Base-by-base conservation (phyloP, 2,329 filamentous ascomycete species). In the Claviceps purpurea region DNA sequence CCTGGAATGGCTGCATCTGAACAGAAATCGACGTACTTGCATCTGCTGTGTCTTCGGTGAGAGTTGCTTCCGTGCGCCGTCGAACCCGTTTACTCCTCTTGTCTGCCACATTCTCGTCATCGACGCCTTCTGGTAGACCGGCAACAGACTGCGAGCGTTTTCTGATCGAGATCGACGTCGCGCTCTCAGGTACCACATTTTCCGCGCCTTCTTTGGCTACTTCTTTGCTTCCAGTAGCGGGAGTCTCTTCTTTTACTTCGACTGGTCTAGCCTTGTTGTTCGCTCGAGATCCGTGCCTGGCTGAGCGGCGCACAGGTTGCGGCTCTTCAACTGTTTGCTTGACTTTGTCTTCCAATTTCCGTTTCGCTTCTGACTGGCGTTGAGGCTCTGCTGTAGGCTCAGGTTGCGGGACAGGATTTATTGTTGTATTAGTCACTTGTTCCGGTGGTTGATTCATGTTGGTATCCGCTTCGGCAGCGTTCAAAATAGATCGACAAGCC, bases 31-130 rank as follows among this genome's bases (percentile, higher is more conserved):
- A 66, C 1, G 71, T 73, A 49, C 71, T 75, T 6, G 76, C 70
- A 54, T 82, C 78, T 14, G 75, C 63, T 0, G 67, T 64, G 48
- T 81, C 79, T 39, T 78, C 79, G 4, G 68, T 64, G 11, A 75
- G 71, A 3, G 73, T 76, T 44, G 84, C 81, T 40, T 70, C 68
- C 5, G 55, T 57, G 49, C 68, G 59, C 51, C 82, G 73, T 46
- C 82, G 74, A 34, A 81, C 81, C 49, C 82, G 71, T 60, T 85
- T 86, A 64, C 81, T 84, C 52, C 81, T 71, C 60, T 83, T 84
- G 50, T 78, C 76, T 11, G 77, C 72, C 2, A 68, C 70, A 24
- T 70, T 73, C 38, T 84, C 80, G 50, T 84, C 80, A 7, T 81
- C 78, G 0, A 61, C 70, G 0, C 65, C 70, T 2, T 83, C 80